Percentiles rank a stretch among this genome's conserved stretches.
Conservation (phyloP, 78 protist species). For the Dictyostelium intermedium region DNA sequence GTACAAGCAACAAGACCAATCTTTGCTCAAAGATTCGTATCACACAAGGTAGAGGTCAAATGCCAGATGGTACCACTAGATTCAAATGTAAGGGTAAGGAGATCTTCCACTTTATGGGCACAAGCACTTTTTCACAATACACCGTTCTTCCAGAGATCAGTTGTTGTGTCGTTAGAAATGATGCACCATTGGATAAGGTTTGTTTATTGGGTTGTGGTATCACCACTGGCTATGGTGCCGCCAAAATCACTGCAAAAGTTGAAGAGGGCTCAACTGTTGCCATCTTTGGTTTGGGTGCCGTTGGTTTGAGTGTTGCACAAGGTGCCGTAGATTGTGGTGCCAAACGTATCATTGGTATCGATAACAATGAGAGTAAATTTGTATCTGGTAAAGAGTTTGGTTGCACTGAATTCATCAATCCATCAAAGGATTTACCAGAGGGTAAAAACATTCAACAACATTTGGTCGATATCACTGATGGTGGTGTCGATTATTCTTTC, state of each 20-base stretch:
- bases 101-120: conserved; percentile 92
- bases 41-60: conserved; percentile 93
- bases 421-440: conserved; percentile 57
- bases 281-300: conserved; percentile 94
- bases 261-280: conserved; percentile 84
- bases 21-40: conserved; percentile 85
- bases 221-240: conserved; percentile 91
- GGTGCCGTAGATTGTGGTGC: conserved; percentile 87
- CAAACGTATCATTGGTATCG: conserved; percentile 91
- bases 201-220: conserved; percentile 82
- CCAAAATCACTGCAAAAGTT: conserved; percentile 83
- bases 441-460: conserved; percentile 70
- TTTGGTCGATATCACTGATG: conserved; percentile 69
- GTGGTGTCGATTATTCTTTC: conserved; percentile 95
- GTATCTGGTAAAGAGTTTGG: conserved; percentile 90
- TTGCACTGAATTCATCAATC: conserved; percentile 94
- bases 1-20: conserved; percentile 90
- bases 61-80: conserved; percentile 94
- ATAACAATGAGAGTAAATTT: conserved; percentile 90
- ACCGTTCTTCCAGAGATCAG: conserved; percentile 95
- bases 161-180: conserved; percentile 76
- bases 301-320: conserved; percentile 82
- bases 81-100: conserved; percentile 86
- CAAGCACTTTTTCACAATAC: conserved; percentile 90
- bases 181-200: conserved; percentile 85